These are phyloP conservation scores for Dimargaris cristalligena DNA, from an alignment of 192 early-diverging fungal species.

Conservation along the genomic window DNA sequence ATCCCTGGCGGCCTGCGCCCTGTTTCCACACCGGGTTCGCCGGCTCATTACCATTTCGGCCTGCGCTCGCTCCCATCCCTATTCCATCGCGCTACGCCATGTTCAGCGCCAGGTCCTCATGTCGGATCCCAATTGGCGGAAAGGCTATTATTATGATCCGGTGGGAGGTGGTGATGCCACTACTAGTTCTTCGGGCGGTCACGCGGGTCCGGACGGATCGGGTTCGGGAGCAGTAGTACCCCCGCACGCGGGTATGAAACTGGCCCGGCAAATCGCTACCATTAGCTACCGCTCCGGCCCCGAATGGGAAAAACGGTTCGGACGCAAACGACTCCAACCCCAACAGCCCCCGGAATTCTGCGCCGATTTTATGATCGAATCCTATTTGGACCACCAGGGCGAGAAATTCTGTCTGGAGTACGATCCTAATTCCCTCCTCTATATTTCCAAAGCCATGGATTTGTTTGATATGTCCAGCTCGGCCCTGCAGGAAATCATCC, in stretches of 20 bases:
- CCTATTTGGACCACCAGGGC: constrained; percentile 92
- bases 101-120: constrained; percentile 80
- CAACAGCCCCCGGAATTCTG: constrained; percentile 62
- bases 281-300: constrained; percentile 91
- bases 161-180: constrained; percentile 16
- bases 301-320: constrained; percentile 95
- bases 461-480: constrained; percentile 85
- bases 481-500: constrained; percentile 19
- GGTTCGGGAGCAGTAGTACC: too few species aligned
- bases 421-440: constrained; percentile 84
- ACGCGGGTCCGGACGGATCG: too few species aligned
- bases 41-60: constrained; percentile 74
- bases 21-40: constrained; percentile 69
- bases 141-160: constrained; percentile 76
- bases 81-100: constrained; percentile 84
- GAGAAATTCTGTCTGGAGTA: constrained; percentile 85
- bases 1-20: constrained; percentile 64
- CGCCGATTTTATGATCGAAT: constrained; percentile 89
- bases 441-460: constrained; percentile 96
- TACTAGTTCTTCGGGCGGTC: too few species aligned
- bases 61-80: constrained; percentile 87
- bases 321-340: constrained; percentile 59
- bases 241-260: constrained; percentile 91
- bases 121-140: constrained; percentile 90
- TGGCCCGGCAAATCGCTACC: constrained; percentile 85